Percentiles rank a stretch among this genome's conserved stretches.
phyloP scores from a whole-genome alignment of 306 rosid genomes.

The Carpinus viminea region DNA sequence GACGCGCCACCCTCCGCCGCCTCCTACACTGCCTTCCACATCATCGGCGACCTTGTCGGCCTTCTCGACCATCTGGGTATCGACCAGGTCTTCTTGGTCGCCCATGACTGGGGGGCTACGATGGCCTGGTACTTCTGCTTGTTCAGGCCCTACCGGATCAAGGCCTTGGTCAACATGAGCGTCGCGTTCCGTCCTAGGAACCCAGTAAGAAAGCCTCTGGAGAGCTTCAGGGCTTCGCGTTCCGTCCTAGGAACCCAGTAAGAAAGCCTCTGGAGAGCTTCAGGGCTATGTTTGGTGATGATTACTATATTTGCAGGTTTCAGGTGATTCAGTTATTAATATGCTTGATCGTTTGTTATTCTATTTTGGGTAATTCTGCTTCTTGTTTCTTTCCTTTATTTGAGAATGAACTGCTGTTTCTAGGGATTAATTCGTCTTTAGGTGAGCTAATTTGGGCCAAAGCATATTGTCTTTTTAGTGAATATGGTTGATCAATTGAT shows the following conservation, averaged over 20 bases:
- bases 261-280: slow-evolving; percentile 36
- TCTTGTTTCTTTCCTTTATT: not conserved
- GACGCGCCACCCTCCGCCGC: slow-evolving; percentile 54
- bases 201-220: slow-evolving; percentile 39
- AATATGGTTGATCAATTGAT: not conserved
- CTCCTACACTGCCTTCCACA: slow-evolving; percentile 55
- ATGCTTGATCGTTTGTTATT: not conserved
- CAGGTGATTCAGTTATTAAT: slow-evolving; percentile 37
- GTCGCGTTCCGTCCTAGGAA: slow-evolving; percentile 43
- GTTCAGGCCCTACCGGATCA: slow-evolving; percentile 58
- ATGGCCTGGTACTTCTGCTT: slow-evolving; percentile 65
- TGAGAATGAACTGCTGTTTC: not conserved
- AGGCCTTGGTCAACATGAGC: slow-evolving; percentile 71
- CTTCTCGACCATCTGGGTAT: slow-evolving; percentile 54
- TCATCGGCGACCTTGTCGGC: slow-evolving; percentile 64
- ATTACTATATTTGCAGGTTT: slow-evolving; percentile 68
- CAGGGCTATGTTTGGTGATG: slow-evolving; percentile 46
- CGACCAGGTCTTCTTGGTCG: slow-evolving; percentile 62
- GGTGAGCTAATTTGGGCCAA: not conserved
- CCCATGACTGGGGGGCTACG: slow-evolving; percentile 71
- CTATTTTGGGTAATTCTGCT: not conserved
- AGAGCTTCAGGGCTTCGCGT: no score
- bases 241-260: slow-evolving; percentile 43
- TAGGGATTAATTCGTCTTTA: not conserved
- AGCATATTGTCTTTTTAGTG: not conserved